Base-by-base conservation (phyloP, 2,329 filamentous ascomycete species). In the Claviceps digitariae region DNA sequence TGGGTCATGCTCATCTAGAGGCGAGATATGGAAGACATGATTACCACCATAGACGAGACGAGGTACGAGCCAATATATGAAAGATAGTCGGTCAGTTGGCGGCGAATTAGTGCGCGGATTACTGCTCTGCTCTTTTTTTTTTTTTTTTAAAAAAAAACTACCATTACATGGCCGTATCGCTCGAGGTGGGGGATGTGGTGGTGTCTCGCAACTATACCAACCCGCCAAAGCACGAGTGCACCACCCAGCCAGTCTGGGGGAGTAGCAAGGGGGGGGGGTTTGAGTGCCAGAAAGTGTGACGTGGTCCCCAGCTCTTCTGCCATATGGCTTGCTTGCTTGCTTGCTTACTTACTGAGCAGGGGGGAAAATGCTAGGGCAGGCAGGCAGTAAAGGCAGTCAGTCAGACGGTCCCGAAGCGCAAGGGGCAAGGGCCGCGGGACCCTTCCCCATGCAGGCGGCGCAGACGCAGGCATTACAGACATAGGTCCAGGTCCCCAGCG, bases 1-100 rank as follows among this genome's bases (percentile, higher is more conserved):
- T 66, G 59, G 64, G 60, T 66, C 63, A 66, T 62, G 60, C 55
- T 59, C 62, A 61, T 60, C 60, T 56, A 59, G 59, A 68, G 63
- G 60, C 61, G 59, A 61, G 61, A 66, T 62, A 62, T 61, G 61
- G 67, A 61, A 48, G 55, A 48, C 54, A 54, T 34, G 49, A 51
- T 38, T 36, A 10, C n/a, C 31, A 29, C 20, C 25, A 27, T 23
- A 53, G 51, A 55, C 44, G 49, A 53, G 51, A 55, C 44, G 49
- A 55, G 23, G 36, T 27, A 55, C 17, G 23, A 44, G 38, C 21
- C 46, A 38, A 43, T 52, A 52, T 25, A 43, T 45, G 15, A 25
- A 41, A 15, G 38, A 44, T 40, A 38, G 38, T 34, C 46, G 27
- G 27, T 20, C 34, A 46, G 21, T 29, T 43, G 38, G 31, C 27